Base-by-base conservation (phyloP, 495 filamentous ascomycete species). In the Trichoderma gamsii region DNA sequence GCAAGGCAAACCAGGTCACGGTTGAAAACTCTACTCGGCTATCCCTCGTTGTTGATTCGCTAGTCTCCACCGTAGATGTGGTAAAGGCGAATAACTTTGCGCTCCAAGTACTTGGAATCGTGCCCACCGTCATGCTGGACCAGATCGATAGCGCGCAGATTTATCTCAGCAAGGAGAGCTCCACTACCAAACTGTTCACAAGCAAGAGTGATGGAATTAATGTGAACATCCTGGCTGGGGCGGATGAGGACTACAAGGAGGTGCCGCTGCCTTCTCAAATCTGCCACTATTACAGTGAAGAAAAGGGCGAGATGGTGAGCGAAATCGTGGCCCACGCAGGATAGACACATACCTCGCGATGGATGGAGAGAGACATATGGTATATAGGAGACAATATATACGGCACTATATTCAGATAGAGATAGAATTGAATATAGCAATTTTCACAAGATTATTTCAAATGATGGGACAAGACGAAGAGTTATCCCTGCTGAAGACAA, bases 71-170 rank as follows among this genome's bases (percentile, higher is more conserved):
- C 43, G 87, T 99, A 65, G 95, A 98, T 72, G 89, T 94, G 59
- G 93, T 99, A 84, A 97, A 97, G 81, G 92, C 87, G 67, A 85
- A 90, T 67, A 93, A 92, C 72, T 97, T 99, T 75, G 92, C 92
- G 41, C 80, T 98, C 23, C 93, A 98, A 79, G 89, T 98, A 41
- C 77, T 93, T 52, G 93, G 91, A 66, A 85, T 81, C 9, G 83
- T 96, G 32, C 95, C 96, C 15, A 97, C 93, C 25, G 78, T 98
- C 66, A 79, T 97, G 65, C 79, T 99, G 64, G 96, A 99, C 76
- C 92, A 97, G 80, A 89, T 97, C 64, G 95, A 99, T 75, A 90
- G 92, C 67, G 95, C 92, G 23, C 86, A 87, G 51, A 77, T 98
- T 67, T 98, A 96, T 78, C 84, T 99, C 23, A 85, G 87, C 72